These are phyloP conservation scores for Solanum chiquidenum DNA, from an alignment of 257 asterid species.

Conservation along the genomic window DNA sequence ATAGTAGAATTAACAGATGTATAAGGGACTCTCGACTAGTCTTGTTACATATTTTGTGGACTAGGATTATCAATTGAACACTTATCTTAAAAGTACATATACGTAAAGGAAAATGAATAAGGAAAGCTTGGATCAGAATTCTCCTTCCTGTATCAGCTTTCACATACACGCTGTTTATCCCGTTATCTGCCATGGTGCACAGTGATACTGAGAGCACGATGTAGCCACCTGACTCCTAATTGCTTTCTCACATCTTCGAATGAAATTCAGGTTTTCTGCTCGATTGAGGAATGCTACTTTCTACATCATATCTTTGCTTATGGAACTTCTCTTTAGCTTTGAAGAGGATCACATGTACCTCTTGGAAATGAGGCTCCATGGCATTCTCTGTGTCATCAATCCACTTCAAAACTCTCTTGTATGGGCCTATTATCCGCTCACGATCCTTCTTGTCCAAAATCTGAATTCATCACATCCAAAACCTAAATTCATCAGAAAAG, in stretches of 20 bases:
- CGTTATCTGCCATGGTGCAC: not conserved
- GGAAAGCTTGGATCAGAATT: not conserved
- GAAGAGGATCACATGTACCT: constrained; percentile 42
- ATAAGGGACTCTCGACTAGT: not conserved
- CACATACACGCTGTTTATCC: not conserved
- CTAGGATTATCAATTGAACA: not conserved
- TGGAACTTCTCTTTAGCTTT: constrained; percentile 27
- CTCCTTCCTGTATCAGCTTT: not conserved
- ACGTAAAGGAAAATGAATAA: not conserved
- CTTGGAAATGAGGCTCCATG: constrained; percentile 58
- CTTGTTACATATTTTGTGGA: not conserved
- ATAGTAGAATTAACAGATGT: not conserved
- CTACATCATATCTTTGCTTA: constrained; percentile 12
- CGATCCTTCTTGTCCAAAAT: constrained; percentile 37
- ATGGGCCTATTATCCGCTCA: constrained; percentile 45
- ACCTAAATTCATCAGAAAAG: constrained; percentile 19
- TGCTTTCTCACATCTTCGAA: constrained; percentile 30
- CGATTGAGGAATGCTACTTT: constrained; percentile 1
- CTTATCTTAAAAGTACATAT: not conserved
- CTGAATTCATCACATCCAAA: constrained; percentile 16
- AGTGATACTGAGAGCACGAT: not conserved
- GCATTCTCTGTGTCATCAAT: constrained; percentile 48
- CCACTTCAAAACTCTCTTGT: constrained; percentile 48
- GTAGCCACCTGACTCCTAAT: not conserved
- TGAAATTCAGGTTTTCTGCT: not conserved